Evolutionary conservation across 768 basidiomycete genomes (phyloP).

Genomic region (Agrocybe pediades): DNA sequence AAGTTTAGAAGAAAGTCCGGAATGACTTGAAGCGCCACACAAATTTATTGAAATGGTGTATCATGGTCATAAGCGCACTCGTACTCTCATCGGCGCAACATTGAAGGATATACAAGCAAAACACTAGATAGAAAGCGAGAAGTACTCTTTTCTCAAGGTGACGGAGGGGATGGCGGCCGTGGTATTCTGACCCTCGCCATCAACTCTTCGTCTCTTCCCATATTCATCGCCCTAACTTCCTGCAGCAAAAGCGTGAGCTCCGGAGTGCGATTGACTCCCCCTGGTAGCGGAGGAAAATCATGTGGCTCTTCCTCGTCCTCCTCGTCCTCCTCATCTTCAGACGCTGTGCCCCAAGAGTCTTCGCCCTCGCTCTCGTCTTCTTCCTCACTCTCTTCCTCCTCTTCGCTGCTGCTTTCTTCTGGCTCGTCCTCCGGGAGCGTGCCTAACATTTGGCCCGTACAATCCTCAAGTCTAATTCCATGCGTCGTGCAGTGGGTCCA

Average conservation of each 20-base stretch:
- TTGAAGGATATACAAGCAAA: neutral
- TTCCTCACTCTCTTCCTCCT: conserved; percentile 30
- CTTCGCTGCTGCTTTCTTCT: conserved; percentile 27
- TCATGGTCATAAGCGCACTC: too few species aligned
- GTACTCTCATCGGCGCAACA: too few species aligned
- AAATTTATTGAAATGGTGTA: too few species aligned
- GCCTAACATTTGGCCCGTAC: conserved; percentile 68
- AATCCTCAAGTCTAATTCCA: conserved; percentile 71
- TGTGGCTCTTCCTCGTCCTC: conserved; percentile 32
- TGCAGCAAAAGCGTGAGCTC: conserved; percentile 57
- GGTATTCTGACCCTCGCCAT: conserved; percentile 22
- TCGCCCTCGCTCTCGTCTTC: conserved; percentile 25
- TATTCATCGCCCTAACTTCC: conserved; percentile 57
- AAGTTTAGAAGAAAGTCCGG: too few species aligned
- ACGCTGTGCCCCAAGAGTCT: conserved; percentile 1
- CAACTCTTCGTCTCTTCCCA: conserved; percentile 42
- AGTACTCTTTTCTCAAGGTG: neutral
- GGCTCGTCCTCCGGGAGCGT: conserved; percentile 41
- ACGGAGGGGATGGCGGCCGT: conserved; percentile 11
- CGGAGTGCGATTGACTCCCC: conserved; percentile 30
- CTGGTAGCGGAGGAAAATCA: conserved; percentile 29
- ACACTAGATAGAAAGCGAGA: neutral
- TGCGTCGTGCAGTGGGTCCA: conserved; percentile 52
- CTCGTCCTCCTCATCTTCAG: conserved; percentile 30
- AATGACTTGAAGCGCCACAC: too few species aligned